phyloP scores from a whole-genome alignment of 1,284 basidiomycete genomes.

The Ganoderma boninense region DNA sequence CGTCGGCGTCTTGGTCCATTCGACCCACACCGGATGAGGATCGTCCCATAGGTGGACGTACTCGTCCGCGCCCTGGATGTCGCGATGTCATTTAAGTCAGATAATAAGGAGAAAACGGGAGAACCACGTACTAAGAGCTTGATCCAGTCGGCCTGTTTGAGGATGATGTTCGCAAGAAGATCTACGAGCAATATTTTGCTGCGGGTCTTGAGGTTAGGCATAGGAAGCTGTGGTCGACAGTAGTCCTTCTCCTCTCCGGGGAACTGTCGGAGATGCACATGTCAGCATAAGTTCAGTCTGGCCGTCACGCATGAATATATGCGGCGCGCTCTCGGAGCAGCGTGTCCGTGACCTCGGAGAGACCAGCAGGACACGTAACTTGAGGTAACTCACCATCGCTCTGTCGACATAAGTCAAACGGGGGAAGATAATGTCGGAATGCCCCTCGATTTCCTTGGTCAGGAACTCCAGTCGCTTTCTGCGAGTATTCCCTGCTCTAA shows the following conservation, averaged over 20 bases:
- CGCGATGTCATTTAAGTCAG: neutral
- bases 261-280: neutral
- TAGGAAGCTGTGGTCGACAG: neutral
- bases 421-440: neutral
- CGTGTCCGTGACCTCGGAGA: too few relatives aligned
- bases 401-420: neutral
- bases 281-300: neutral
- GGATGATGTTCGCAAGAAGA: neutral
- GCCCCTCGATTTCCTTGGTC: neutral
- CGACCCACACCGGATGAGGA: conserved; percentile 4
- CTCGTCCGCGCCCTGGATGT: neutral
- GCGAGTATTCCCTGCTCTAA: conserved; percentile 1
- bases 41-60: conserved; percentile 6
- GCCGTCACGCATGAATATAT: too few relatives aligned
- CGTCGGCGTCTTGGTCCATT: neutral
- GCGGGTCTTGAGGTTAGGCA: neutral
- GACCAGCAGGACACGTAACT: neutral
- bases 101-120: neutral
- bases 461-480: neutral
- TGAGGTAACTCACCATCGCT: conserved; percentile 3
- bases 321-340: too few relatives aligned
- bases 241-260: neutral
- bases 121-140: neutral
- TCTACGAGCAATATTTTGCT: conserved; percentile 1
- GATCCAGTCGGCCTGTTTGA: conserved; percentile 4